These are phyloP conservation scores for Nepenthes mirabilis DNA, from an alignment of 148 eudicot genomes.

Conservation along the genomic window DNA sequence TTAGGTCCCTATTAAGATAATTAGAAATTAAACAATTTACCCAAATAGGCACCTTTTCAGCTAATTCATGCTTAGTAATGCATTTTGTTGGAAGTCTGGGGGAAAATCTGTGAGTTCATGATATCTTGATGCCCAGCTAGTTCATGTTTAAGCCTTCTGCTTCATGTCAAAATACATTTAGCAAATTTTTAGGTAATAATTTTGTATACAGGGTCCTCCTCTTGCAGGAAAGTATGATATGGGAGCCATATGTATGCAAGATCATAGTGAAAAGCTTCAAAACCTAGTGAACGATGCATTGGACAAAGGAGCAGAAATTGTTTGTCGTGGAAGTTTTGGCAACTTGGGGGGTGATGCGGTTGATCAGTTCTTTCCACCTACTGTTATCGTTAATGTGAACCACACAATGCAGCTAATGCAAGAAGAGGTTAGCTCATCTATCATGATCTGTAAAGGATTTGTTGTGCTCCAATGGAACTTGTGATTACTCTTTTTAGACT, in stretches of 20 bases:
- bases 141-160: neutral
- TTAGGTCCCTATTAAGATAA: too few relatives aligned
- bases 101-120: neutral
- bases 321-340: conserved; percentile 85
- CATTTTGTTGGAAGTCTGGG: too few relatives aligned
- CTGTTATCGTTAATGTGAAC: conserved; percentile 69
- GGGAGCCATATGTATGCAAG: conserved; percentile 99
- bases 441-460: neutral
- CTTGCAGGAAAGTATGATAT: conserved; percentile 82
- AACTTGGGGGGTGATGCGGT: conserved; percentile 92
- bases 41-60: too few relatives aligned
- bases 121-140: neutral
- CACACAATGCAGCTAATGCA: conserved; percentile 95
- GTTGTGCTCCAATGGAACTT: neutral
- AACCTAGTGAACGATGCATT: conserved; percentile 80
- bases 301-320: conserved; percentile 95
- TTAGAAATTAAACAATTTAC: too few relatives aligned
- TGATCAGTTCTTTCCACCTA: conserved; percentile 97
- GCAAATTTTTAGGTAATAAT: neutral
- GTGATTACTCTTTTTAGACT: neutral
- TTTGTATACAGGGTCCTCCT: conserved; percentile 78
- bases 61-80: too few relatives aligned
- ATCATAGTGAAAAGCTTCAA: conserved; percentile 95
- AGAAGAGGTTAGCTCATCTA: conserved; percentile 61
- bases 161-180: neutral